These are phyloP conservation scores for Aphanocladium album DNA, from an alignment of 2,329 filamentous ascomycete genomes.

Conservation along the genomic window DNA sequence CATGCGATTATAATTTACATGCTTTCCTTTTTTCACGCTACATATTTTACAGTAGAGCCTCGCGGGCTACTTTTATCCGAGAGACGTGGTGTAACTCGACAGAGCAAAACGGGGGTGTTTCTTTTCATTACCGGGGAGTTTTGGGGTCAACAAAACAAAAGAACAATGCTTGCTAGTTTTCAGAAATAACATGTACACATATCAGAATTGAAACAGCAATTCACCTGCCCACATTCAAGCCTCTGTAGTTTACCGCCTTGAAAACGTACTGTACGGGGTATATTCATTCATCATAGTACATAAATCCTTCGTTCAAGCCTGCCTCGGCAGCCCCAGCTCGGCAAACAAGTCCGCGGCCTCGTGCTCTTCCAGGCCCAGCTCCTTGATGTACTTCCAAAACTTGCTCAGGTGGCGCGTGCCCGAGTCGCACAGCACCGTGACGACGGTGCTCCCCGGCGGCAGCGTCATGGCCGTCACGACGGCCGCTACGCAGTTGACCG, in stretches of 20 bases:
- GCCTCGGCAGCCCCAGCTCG: constrained; percentile 40
- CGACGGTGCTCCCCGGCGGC: constrained; percentile 58
- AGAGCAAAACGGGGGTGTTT: constrained; percentile 7
- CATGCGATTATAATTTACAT: background rate
- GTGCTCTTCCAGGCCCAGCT: constrained; percentile 60
- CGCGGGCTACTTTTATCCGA: background rate
- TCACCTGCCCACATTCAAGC: background rate
- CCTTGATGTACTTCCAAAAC: constrained; percentile 72
- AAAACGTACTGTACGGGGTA: background rate
- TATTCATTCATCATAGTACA: constrained; percentile 11
- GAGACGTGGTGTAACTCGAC: constrained; percentile 2
- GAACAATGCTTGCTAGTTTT: constrained; percentile 7
- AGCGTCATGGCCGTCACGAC: constrained; percentile 62
- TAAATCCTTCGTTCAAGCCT: constrained; percentile 1
- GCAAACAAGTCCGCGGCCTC: constrained; percentile 44
- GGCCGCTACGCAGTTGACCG: constrained; percentile 90
- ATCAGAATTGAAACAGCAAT: background rate
- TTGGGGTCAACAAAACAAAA: background rate
- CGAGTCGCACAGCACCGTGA: constrained; percentile 83
- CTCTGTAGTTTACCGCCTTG: background rate
- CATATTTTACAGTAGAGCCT: background rate
- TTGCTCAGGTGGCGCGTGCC: constrained; percentile 79
- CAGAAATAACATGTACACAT: background rate
- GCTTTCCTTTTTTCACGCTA: constrained; percentile 16
- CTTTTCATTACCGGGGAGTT: background rate